Conservation (phyloP, 1,284 basidiomycete genomes). For the Amylostereum areolatum region DNA sequence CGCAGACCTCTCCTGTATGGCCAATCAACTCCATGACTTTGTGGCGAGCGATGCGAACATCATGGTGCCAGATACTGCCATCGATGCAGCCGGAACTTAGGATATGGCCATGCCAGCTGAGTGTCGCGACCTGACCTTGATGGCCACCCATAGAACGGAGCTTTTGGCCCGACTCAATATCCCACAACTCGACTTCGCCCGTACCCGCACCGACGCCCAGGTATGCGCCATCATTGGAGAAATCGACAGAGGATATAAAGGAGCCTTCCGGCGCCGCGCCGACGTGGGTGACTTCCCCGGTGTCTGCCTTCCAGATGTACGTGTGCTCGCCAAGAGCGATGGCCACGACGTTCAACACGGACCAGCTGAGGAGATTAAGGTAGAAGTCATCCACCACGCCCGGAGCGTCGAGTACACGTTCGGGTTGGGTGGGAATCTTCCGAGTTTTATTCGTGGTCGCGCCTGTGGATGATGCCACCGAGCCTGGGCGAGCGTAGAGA, state of each 20-base stretch:
- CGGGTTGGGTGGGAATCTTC: conserved; percentile 78
- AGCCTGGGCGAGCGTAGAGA: conserved; percentile 61
- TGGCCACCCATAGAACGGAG: conserved; percentile 88
- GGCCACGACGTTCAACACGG: conserved; percentile 78
- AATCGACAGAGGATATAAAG: conserved; percentile 77
- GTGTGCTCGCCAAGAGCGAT: conserved; percentile 81
- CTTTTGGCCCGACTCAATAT: conserved; percentile 75
- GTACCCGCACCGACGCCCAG: conserved; percentile 82
- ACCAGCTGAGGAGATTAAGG: conserved; percentile 92
- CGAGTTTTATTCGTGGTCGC: conserved; percentile 62
- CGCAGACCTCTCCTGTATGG: conserved; percentile 88
- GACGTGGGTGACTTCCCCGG: conserved; percentile 77
- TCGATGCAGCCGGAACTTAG: conserved; percentile 86
- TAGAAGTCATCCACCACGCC: conserved; percentile 97
- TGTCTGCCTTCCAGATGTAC: conserved; percentile 93
- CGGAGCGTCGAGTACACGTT: conserved; percentile 92
- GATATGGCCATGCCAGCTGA: conserved; percentile 85
- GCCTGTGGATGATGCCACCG: conserved; percentile 55
- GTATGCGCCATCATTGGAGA: conserved; percentile 84
- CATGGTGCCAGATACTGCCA: conserved; percentile 92
- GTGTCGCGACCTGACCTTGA: conserved; percentile 71
- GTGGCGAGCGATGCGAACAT: conserved; percentile 82
- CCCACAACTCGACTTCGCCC: conserved; percentile 96
- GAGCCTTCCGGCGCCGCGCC: conserved; percentile 68
- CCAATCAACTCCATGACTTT: conserved; percentile 87